Percentiles rank a stretch among this genome's conserved stretches.
Evolutionary conservation across 2,329 filamentous ascomycete species (phyloP).

Genomic region (Sporothrix luriei): DNA sequence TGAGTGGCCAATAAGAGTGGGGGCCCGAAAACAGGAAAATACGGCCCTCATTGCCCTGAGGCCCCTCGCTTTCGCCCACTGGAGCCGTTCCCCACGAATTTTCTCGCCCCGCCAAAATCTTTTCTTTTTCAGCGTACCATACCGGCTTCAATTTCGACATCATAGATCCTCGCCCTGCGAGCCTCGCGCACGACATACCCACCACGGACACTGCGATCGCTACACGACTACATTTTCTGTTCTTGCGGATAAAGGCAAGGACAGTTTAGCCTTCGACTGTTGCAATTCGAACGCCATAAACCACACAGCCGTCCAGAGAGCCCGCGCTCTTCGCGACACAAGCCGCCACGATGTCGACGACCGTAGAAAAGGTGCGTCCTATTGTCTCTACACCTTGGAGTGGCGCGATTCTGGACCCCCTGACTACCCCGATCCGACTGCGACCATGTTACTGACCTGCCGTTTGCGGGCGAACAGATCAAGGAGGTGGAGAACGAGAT

Average conservation of each 20-base stretch:
- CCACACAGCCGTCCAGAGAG: not conserved
- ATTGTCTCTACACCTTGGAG: no score
- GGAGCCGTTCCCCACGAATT: conserved; percentile 32
- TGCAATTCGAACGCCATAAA: not conserved
- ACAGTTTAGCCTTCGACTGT: not conserved
- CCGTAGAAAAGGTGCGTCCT: conserved; percentile 79
- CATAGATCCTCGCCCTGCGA: not conserved
- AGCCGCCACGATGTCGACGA: conserved; percentile 79
- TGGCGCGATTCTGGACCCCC: not conserved
- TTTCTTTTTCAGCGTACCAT: conserved; percentile 19
- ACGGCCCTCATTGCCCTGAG: not conserved
- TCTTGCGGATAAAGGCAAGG: not conserved
- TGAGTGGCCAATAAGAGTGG: conserved; percentile 20
- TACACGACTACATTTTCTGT: not conserved
- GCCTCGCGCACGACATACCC: not conserved
- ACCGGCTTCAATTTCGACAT: conserved; percentile 3
- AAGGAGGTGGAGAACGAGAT: conserved; percentile 98
- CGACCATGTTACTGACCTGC: conserved; percentile 29
- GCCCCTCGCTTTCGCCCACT: conserved; percentile 22
- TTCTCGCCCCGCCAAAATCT: conserved; percentile 36
- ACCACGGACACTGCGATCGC: not conserved
- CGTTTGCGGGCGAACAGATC: conserved; percentile 61
- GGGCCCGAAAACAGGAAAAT: not conserved
- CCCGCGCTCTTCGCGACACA: conserved; percentile 21
- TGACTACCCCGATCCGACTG: not conserved